Evolutionary conservation across 352 stramenopile genomes (phyloP).

Genomic region (Phytophthora fragariae): DNA sequence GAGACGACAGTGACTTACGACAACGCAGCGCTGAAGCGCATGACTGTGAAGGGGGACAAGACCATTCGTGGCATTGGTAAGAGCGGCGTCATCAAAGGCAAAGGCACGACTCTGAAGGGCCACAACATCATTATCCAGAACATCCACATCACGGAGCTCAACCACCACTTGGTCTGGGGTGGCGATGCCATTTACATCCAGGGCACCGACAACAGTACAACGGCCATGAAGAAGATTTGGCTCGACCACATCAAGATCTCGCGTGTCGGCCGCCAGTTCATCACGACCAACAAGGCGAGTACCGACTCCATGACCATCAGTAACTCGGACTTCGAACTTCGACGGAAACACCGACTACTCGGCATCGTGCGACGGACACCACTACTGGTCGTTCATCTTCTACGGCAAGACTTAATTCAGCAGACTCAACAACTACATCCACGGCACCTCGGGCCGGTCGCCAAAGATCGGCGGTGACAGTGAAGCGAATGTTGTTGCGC

Average conservation of each 20-base stretch:
- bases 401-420: conserved; percentile 26
- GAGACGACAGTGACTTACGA: conserved; percentile 23
- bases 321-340: conserved; percentile 65
- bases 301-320: conserved; percentile 53
- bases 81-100: conserved; percentile 50
- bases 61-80: conserved; percentile 51
- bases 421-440: conserved; percentile 45
- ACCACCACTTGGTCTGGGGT: conserved; percentile 50
- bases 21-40: conserved; percentile 32
- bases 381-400: conserved; percentile 50
- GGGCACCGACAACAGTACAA: conserved; percentile 24
- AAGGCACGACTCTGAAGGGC: conserved; percentile 41
- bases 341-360: conserved; percentile 44
- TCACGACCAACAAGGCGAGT: conserved; percentile 44
- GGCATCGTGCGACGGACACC: conserved; percentile 45
- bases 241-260: conserved; percentile 50
- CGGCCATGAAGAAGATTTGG: conserved; percentile 40
- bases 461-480: conserved; percentile 28
- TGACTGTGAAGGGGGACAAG: conserved; percentile 47
- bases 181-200: conserved; percentile 48
- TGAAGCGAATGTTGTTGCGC: conserved; percentile 29
- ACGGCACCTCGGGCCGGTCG: conserved; percentile 41
- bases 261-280: conserved; percentile 44
- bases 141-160: conserved; percentile 52
- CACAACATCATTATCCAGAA: conserved; percentile 64